Base-by-base conservation (phyloP, 2,329 filamentous ascomycete genomes). In the Pleurostoma richardsiae region DNA sequence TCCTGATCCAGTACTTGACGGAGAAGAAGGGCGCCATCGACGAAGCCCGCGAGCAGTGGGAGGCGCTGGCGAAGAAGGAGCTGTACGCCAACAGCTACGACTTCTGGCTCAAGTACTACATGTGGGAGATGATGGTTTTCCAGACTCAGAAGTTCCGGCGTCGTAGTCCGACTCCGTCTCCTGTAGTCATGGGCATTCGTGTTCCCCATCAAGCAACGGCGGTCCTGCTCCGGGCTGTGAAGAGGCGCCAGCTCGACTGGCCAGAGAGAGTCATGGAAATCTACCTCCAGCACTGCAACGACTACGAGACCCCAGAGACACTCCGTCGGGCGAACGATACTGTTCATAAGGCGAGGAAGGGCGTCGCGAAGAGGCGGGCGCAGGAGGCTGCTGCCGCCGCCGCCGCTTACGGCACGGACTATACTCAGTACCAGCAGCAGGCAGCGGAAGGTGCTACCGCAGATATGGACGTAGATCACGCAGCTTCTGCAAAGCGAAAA, bases 71-170 rank as follows among this genome's bases (percentile, higher is more conserved):
- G 4, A 63, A 80, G 27, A 71, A 80, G n/a, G 73, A 77, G 19
- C 82, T 82, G 4, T 70, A 90, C 47, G 83, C 83, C 30, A 81
- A 90, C 56, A 91, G 83, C 56, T 90, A 91, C 60, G 90, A 96
- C 57, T 97, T 97, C 63, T 99, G 94, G 94, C 77, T 91, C 46
- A 83, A 85, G 40, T 96, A 90, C 66, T 96, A 96, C 66, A 76
- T 85, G 45, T 97, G 90, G 86, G 94, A 97, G 67, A 85, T 97
- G 76, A 76, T 86, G 48, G 58, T 80, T 4, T 81, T 79, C 52
- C 51, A 58, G 28, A 67, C 71, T 3, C 72, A 73, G 4, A 68
- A 64, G 48, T 72, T 76, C 46, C 78, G 74, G 46, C 67, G 69
- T 33, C 70, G 76, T 49, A 80, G 79, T 49, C 72, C 76, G 2